Percentiles rank a stretch among this genome's conserved stretches.
Conservation (phyloP, 495 filamentous ascomycete genomes). For the Astrothelium subdiscretum region DNA sequence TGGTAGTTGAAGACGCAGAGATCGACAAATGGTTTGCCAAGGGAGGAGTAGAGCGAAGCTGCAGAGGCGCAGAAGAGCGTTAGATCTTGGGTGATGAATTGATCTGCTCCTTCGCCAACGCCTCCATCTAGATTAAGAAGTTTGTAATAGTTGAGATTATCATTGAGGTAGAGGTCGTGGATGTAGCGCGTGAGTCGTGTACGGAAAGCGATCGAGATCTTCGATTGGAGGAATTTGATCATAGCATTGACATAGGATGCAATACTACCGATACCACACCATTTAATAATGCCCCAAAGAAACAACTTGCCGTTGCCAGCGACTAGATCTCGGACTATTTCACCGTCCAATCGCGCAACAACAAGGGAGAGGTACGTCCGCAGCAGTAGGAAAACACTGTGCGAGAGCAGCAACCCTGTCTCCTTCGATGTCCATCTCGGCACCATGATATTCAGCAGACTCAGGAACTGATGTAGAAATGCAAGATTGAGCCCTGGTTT, state of each 20-base stretch:
- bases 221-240: constrained; percentile 97
- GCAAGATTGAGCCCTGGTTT: constrained; percentile 94
- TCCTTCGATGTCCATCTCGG: constrained; percentile 92
- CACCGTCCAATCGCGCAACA: constrained; percentile 86
- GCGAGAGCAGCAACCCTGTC: constrained; percentile 75
- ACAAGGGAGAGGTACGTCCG: constrained; percentile 90
- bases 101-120: constrained; percentile 82
- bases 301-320: constrained; percentile 85
- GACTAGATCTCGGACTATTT: constrained; percentile 91
- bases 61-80: constrained; percentile 88
- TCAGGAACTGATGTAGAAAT: constrained; percentile 96
- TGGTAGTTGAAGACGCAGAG: constrained; percentile 96
- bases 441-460: constrained; percentile 93
- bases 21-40: constrained; percentile 94
- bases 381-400: constrained; percentile 76
- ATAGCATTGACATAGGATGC: constrained; percentile 89
- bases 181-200: constrained; percentile 94
- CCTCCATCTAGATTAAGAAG: constrained; percentile 87
- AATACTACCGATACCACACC: constrained; percentile 60
- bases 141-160: constrained; percentile 93
- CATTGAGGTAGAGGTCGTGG: constrained; percentile 91
- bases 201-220: constrained; percentile 96
- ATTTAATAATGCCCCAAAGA: constrained; percentile 79
- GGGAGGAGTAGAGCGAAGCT: constrained; percentile 85
- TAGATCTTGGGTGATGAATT: constrained; percentile 96